phyloP scores from a whole-genome alignment of 257 asterid genomes.

The Lycium ferocissimum region DNA sequence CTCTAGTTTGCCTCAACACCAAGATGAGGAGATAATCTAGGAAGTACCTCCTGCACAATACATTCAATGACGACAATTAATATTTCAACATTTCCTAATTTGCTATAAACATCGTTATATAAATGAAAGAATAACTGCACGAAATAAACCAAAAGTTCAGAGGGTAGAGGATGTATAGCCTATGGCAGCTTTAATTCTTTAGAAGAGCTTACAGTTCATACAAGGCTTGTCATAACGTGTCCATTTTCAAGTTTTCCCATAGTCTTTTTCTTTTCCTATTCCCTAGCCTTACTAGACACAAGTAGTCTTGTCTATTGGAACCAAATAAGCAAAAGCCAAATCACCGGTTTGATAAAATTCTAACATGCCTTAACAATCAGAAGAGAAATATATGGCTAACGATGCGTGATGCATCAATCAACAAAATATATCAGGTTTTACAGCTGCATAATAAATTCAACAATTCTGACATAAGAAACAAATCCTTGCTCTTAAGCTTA shows the following conservation, averaged over 20 bases:
- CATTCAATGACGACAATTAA: not conserved
- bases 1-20: constrained; percentile 63
- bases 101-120: not conserved
- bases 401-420: not conserved
- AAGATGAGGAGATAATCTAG: constrained; percentile 90
- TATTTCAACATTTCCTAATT: not conserved
- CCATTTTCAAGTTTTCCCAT: not conserved
- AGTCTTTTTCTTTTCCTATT: not conserved
- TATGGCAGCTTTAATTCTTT: constrained; percentile 4
- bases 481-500: not conserved
- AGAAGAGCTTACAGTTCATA: not conserved
- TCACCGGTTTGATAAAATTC: not conserved
- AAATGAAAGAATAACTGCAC: constrained; percentile 9
- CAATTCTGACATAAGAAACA: not conserved
- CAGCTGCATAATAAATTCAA: not conserved
- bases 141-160: constrained; percentile 6
- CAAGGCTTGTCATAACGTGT: not conserved
- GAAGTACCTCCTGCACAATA: constrained; percentile 66
- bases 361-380: not conserved
- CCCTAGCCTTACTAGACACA: not conserved
- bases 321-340: not conserved
- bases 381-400: not conserved
- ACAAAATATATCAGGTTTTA: not conserved
- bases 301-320: not conserved
- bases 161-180: not conserved